Evolutionary conservation across 73 alveolate genomes (phyloP).

Genomic region (Paramecium sexaurelia): DNA sequence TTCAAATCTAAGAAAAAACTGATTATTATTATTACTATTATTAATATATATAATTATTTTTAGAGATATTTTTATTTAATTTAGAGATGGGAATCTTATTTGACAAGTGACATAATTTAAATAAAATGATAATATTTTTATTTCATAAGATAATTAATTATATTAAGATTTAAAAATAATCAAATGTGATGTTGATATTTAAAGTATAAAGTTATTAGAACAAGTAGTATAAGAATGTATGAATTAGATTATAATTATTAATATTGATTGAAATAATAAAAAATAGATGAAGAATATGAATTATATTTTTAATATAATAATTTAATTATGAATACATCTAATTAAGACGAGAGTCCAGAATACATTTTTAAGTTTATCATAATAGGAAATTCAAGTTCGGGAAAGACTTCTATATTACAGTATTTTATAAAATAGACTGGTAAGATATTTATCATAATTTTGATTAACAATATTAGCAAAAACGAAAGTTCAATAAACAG

Average conservation of each 20-base stretch:
- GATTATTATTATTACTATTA: too few species aligned
- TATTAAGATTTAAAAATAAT: too few species aligned
- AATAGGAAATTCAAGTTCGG: conserved; percentile 73
- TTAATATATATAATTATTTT: too few species aligned
- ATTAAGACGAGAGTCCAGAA: conserved; percentile 33
- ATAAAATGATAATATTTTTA: too few species aligned
- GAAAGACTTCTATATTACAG: conserved; percentile 69
- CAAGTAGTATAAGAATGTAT: too few species aligned
- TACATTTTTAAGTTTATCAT: conserved; percentile 67
- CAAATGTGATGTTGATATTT: too few species aligned
- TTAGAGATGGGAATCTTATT: too few species aligned
- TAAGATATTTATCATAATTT: conserved; percentile 30
- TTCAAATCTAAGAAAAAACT: too few species aligned
- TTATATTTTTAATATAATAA: not conserved
- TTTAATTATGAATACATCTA: not conserved
- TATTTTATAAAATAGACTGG: conserved; percentile 52
- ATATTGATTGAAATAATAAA: not conserved
- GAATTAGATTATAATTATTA: not conserved
- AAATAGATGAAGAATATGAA: conserved; percentile 40
- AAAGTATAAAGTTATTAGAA: too few species aligned
- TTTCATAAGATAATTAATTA: too few species aligned
- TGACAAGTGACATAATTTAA: too few species aligned
- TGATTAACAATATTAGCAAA: conserved; percentile 28
- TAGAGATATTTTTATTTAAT: too few species aligned
- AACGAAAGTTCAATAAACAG: conserved; percentile 72